A percentile compares a stretch with the other conserved stretches of the same genome.
These are phyloP conservation scores for Gynochthodes officinalis DNA, from an alignment of 257 asterid genomes.

Conservation along the genomic window DNA sequence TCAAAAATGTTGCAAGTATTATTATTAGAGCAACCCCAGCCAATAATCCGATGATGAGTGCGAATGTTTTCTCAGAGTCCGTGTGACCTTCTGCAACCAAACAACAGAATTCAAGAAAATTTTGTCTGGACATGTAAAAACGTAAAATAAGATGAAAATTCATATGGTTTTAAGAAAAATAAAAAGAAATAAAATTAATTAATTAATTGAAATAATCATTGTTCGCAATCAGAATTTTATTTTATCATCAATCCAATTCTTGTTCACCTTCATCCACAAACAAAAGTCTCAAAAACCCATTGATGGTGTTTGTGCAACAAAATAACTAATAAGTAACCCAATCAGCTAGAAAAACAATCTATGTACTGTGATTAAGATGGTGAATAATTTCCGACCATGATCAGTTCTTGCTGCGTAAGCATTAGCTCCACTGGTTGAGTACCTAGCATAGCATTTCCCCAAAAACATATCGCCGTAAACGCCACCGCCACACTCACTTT, in stretches of 20 bases:
- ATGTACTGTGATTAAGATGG: not conserved
- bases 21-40: conserved; percentile 81
- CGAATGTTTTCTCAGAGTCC: conserved; percentile 83
- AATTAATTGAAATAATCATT: too few relatives aligned
- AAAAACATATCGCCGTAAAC: conserved; percentile 85
- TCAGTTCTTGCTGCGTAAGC: conserved; percentile 36
- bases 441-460: conserved; percentile 91
- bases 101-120: not conserved
- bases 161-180: too few relatives aligned
- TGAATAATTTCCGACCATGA: conserved; percentile 42
- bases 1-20: conserved; percentile 71
- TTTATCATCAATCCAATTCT: too few relatives aligned
- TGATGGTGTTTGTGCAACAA: not conserved
- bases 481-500: conserved; percentile 86
- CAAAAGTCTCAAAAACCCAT: too few relatives aligned
- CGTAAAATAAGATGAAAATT: too few relatives aligned
- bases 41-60: conserved; percentile 71
- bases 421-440: conserved; percentile 63
- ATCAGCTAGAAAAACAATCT: not conserved
- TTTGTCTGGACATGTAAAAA: too few relatives aligned
- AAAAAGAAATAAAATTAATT: too few relatives aligned
- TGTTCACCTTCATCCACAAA: too few relatives aligned
- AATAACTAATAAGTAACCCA: not conserved
- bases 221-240: too few relatives aligned
- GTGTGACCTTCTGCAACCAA: conserved; percentile 43